phyloP scores from a whole-genome alignment of 768 basidiomycete genomes.

The Dioszegia hungarica region DNA sequence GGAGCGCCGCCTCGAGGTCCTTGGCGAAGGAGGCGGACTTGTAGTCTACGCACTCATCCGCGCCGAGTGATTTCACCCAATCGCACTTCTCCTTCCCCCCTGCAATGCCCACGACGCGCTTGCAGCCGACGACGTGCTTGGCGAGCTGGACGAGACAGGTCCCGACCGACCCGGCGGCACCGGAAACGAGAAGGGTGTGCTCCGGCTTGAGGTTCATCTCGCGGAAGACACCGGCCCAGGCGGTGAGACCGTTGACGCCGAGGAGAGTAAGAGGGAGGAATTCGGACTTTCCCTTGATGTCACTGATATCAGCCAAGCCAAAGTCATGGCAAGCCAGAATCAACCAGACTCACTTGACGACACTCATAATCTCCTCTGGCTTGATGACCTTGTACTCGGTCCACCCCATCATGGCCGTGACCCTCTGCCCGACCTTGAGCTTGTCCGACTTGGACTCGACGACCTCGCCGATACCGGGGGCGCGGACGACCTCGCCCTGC shows the following conservation, averaged over 20 bases:
- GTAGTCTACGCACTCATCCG: constrained; percentile 48
- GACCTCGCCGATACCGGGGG: constrained; percentile 27
- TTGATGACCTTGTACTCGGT: constrained; percentile 28
- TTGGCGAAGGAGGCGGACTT: constrained; percentile 15
- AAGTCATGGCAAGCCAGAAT: too few species aligned
- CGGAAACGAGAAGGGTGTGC: constrained; percentile 37
- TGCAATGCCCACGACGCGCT: constrained; percentile 44
- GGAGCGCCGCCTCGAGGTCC: constrained; percentile 13
- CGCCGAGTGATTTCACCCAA: constrained; percentile 46
- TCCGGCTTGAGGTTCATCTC: constrained; percentile 34
- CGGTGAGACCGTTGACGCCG: constrained; percentile 35
- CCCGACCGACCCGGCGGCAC: constrained; percentile 44
- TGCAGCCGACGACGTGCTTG: constrained; percentile 42
- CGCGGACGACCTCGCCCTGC: constrained; percentile 17
- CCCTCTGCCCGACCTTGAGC: constrained; percentile 20
- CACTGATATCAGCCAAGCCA: constrained; percentile 12
- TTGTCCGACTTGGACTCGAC: constrained; percentile 31
- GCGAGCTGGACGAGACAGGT: constrained; percentile 34
- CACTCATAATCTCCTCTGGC: constrained; percentile 11
- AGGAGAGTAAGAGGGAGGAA: constrained; percentile 18
- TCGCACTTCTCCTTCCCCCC: constrained; percentile 44
- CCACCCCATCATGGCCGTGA: constrained; percentile 21
- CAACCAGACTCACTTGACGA: constrained; percentile 21
- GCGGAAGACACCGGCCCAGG: constrained; percentile 29
- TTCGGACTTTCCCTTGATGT: constrained; percentile 26